Conservation (phyloP, 495 filamentous ascomycete genomes). For the Usnea hakonensis region DNA sequence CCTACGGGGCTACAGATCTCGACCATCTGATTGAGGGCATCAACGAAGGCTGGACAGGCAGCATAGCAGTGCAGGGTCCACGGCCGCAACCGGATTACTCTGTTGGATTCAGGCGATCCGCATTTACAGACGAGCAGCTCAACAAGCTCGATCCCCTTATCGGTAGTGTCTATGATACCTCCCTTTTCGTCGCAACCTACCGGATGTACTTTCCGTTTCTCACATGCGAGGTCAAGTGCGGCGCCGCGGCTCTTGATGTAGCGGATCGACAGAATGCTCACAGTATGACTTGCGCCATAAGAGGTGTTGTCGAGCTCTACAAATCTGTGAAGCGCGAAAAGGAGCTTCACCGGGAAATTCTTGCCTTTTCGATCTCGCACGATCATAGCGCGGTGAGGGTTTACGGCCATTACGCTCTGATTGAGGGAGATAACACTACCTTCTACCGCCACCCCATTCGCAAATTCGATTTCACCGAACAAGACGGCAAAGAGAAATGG, state of each 20-base stretch:
- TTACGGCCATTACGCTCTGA: constrained; percentile 28
- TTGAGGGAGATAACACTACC: constrained; percentile 18
- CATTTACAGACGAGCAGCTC: constrained; percentile 37
- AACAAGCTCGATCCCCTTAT: constrained; percentile 35
- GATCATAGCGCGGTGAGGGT: constrained; percentile 28
- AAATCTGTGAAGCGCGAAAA: constrained; percentile 30
- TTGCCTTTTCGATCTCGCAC: constrained; percentile 44
- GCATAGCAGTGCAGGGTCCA: constrained; percentile 27
- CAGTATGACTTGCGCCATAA: constrained; percentile 31
- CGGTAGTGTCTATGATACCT: constrained; percentile 20
- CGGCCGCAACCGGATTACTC: constrained; percentile 41
- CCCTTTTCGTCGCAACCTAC: constrained; percentile 34
- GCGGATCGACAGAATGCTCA: constrained; percentile 36
- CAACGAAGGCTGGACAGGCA: constrained; percentile 39
- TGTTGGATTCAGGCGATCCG: constrained; percentile 35
- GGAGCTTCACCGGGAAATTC: constrained; percentile 36
- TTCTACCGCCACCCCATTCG: constrained; percentile 27
- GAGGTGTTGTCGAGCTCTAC: constrained; percentile 28
- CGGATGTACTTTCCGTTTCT: constrained; percentile 40
- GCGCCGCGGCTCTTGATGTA: constrained; percentile 29
- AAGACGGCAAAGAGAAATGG: constrained; percentile 34
- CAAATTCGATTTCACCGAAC: constrained; percentile 28
- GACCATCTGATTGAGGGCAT: constrained; percentile 34
- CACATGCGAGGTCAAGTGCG: constrained; percentile 35
- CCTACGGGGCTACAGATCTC: constrained; percentile 26